Evolutionary conservation across 257 asterid species (phyloP).

Genomic region (Pogostemon cablin): DNA sequence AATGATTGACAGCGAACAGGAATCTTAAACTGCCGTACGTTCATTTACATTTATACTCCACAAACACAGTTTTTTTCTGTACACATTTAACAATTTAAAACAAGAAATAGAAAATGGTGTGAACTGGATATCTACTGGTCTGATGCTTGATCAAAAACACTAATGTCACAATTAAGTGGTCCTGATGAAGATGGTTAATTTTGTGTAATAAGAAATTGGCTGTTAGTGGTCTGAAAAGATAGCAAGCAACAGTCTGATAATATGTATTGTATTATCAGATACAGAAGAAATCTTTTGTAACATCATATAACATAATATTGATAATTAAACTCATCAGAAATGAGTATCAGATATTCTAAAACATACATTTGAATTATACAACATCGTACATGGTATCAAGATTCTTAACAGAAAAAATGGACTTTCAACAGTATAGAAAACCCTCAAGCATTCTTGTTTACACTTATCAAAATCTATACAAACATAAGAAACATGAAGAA

Average conservation of each 20-base stretch:
- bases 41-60: constrained; percentile 35
- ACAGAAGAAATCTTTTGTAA: background rate
- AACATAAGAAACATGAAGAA: constrained; percentile 13
- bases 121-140: background rate
- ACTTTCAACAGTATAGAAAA: constrained; percentile 22
- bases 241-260: background rate
- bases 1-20: constrained; percentile 28
- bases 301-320: background rate
- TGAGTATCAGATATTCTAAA: background rate
- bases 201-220: background rate
- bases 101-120: too few relatives aligned
- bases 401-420: constrained; percentile 26
- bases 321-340: constrained; percentile 1
- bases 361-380: constrained; percentile 14
- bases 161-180: background rate
- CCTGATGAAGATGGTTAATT: background rate
- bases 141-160: constrained; percentile 26
- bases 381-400: constrained; percentile 19
- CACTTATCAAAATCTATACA: constrained; percentile 21
- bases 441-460: constrained; percentile 22
- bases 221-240: constrained; percentile 4
- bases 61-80: background rate
- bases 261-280: constrained; percentile 9
- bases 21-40: constrained; percentile 37
- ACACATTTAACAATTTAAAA: too few relatives aligned